phyloP scores from a whole-genome alignment of 2,329 filamentous ascomycete genomes.

The Sporothrix brasiliensis region DNA sequence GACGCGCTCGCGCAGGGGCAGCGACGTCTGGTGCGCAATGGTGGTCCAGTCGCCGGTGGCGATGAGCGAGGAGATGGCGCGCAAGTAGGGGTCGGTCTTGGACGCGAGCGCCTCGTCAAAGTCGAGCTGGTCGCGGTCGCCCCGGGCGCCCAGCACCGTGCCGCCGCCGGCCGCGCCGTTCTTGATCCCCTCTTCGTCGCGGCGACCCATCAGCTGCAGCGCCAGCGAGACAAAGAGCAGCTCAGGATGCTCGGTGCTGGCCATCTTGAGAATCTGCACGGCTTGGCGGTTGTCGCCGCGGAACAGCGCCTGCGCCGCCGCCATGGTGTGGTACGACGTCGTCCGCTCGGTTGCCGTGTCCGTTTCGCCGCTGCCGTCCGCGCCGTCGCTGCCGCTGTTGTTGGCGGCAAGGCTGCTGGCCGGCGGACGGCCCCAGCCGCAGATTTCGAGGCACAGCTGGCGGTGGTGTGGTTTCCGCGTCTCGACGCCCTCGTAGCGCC shows the following conservation, averaged over 20 bases:
- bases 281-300: slow-evolving; percentile 69
- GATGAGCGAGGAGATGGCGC: slow-evolving; percentile 77
- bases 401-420: neutral
- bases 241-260: slow-evolving; percentile 64
- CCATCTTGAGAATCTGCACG: slow-evolving; percentile 68
- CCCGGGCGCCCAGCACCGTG: slow-evolving; percentile 1
- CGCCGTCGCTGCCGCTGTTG: neutral
- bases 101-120: slow-evolving; percentile 63
- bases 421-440: slow-evolving; percentile 65
- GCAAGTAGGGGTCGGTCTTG: slow-evolving; percentile 75
- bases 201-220: slow-evolving; percentile 63
- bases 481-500: slow-evolving; percentile 41
- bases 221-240: slow-evolving; percentile 70
- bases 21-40: slow-evolving; percentile 71
- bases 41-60: slow-evolving; percentile 74
- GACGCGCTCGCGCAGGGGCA: slow-evolving; percentile 74
- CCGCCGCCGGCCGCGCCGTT: slow-evolving; percentile 21
- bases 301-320: slow-evolving; percentile 75
- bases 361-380: neutral
- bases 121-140: slow-evolving; percentile 49
- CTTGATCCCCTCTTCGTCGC: slow-evolving; percentile 49
- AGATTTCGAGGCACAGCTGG: slow-evolving; percentile 74
- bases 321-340: slow-evolving; percentile 67
- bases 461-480: slow-evolving; percentile 68
- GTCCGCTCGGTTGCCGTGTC: slow-evolving; percentile 45